phyloP scores from a whole-genome alignment of 805 yeast species.

The Candida yuanshanica region DNA sequence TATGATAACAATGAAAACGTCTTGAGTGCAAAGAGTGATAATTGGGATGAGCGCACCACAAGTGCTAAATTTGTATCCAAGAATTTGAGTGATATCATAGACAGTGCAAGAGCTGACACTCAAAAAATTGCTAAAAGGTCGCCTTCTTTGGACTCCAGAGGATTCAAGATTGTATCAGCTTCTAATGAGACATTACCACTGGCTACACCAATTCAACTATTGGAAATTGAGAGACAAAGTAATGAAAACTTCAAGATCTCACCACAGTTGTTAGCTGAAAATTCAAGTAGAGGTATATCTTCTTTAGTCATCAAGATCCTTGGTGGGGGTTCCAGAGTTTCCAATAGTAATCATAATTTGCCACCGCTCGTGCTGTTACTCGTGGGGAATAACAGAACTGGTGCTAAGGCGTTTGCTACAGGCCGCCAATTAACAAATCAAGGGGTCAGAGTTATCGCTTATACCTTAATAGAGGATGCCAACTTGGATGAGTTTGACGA shows the following conservation, averaged over 20 bases:
- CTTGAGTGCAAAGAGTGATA: conserved; percentile 3
- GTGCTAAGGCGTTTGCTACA: conserved; percentile 68
- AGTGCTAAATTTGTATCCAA: conserved; percentile 8
- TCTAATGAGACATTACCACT: conserved; percentile 40
- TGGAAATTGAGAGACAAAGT: conserved; percentile 65
- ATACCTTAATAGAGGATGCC: conserved; percentile 9
- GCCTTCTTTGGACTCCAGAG: conserved; percentile 8
- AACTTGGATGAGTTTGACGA: conserved; percentile 14
- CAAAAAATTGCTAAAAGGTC: background rate
- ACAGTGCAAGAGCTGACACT: conserved; percentile 5
- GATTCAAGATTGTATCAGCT: conserved; percentile 12
- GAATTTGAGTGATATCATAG: conserved; percentile 7
- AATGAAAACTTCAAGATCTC: conserved; percentile 48
- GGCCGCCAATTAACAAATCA: conserved; percentile 76
- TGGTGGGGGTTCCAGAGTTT: conserved; percentile 66
- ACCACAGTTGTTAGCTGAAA: conserved; percentile 47
- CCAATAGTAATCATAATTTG: conserved; percentile 63
- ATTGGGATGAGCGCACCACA: conserved; percentile 14
- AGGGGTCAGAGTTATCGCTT: conserved; percentile 57
- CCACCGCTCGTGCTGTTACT: conserved; percentile 72
- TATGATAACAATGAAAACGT: conserved; percentile 74
- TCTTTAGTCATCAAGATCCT: conserved; percentile 52
- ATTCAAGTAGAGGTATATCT: conserved; percentile 62
- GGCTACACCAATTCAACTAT: conserved; percentile 72
- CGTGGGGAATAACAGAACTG: conserved; percentile 70